These are phyloP conservation scores for Carnegiea gigantea DNA, from an alignment of 179 eudicot genomes.

Conservation along the genomic window DNA sequence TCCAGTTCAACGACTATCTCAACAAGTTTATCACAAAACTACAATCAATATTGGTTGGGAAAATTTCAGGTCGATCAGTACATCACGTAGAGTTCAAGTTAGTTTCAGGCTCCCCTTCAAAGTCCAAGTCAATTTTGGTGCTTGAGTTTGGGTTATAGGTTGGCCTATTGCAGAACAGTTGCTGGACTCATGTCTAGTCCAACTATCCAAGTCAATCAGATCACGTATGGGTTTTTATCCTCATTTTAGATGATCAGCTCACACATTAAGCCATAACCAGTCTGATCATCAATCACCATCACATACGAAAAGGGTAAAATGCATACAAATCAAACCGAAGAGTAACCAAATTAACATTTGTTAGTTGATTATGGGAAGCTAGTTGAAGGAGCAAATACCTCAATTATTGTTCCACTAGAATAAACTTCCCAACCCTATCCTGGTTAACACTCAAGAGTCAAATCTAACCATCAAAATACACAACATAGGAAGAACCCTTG, in stretches of 20 bases:
- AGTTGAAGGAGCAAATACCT: background rate
- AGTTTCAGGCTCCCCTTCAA: background rate
- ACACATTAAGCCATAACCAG: background rate
- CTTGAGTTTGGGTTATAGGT: background rate
- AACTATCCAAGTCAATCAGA: background rate
- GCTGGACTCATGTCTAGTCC: background rate
- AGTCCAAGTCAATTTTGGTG: background rate
- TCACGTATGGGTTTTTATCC: background rate
- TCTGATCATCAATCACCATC: background rate
- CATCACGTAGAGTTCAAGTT: background rate
- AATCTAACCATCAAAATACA: background rate
- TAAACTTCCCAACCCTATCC: background rate
- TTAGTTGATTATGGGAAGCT: background rate
- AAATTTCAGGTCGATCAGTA: background rate
- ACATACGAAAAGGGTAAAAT: background rate
- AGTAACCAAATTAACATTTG: background rate
- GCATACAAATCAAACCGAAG: background rate
- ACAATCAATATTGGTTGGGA: background rate
- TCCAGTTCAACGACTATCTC: background rate
- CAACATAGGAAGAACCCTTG: background rate
- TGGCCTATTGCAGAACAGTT: background rate
- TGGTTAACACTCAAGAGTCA: background rate
- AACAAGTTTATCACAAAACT: background rate
- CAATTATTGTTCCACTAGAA: background rate
- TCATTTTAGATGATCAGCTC: background rate